Evolutionary conservation across 2,329 filamentous ascomycete genomes (phyloP).

Genomic region (Xylaria sp.): DNA sequence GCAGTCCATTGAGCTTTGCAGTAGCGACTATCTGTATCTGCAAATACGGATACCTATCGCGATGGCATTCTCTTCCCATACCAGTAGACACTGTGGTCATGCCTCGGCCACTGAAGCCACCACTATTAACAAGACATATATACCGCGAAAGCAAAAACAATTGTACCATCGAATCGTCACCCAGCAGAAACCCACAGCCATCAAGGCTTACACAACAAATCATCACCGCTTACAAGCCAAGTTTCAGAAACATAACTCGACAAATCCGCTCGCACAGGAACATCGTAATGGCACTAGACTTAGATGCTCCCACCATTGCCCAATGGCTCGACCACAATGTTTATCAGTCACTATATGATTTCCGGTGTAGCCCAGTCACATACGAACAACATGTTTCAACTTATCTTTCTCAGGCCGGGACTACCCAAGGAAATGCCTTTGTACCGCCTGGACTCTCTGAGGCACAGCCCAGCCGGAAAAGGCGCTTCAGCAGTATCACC

Average conservation of each 20-base stretch:
- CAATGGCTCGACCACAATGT: constrained; percentile 1
- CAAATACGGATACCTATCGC: too few relatives aligned
- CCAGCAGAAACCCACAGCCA: background rate
- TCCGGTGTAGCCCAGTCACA: background rate
- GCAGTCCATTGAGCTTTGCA: too few relatives aligned
- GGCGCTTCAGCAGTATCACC: background rate
- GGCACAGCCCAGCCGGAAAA: background rate
- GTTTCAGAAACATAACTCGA: background rate
- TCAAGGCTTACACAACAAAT: background rate
- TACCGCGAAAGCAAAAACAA: background rate
- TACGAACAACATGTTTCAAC: background rate
- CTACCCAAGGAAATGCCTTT: background rate
- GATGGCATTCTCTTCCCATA: too few relatives aligned
- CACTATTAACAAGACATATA: background rate
- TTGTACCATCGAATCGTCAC: background rate
- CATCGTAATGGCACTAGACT: background rate
- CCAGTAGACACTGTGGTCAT: constrained; percentile 6
- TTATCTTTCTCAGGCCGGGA: background rate
- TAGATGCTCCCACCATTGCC: background rate
- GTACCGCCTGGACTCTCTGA: background rate
- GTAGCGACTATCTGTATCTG: too few relatives aligned
- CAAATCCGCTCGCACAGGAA: background rate
- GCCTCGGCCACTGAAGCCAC: constrained; percentile 20
- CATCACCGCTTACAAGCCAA: background rate
- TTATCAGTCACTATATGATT: background rate